phyloP scores from a whole-genome alignment of 1,284 basidiomycete genomes.

The Wolfiporia cocos region DNA sequence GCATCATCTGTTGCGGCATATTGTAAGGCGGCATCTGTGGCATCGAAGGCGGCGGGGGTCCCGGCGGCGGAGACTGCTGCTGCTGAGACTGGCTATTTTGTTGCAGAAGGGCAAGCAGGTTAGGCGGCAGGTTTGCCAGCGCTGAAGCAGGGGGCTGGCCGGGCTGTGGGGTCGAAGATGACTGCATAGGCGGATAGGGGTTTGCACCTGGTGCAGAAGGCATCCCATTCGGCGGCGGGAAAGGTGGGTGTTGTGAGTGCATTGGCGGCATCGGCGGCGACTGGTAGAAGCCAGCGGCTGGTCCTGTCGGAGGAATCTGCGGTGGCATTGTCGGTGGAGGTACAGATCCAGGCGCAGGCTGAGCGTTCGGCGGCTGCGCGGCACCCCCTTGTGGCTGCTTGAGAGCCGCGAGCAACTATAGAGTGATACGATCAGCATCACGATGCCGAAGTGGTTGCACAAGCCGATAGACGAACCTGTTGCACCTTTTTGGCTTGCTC shows the following conservation, averaged over 20 bases:
- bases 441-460: slow-evolving; percentile 1
- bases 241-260: slow-evolving; percentile 8
- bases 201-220: slow-evolving; percentile 8
- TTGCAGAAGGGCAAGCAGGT: slow-evolving; percentile 25
- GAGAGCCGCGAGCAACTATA: slow-evolving; percentile 62
- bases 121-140: slow-evolving; percentile 19
- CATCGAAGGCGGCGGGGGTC: slow-evolving; percentile 4
- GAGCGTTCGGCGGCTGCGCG: slow-evolving; percentile 6
- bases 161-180: slow-evolving; percentile 10
- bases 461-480: slow-evolving; percentile 37
- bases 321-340: slow-evolving; percentile 27
- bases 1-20: slow-evolving; percentile 19
- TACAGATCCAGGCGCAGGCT: slow-evolving; percentile 27
- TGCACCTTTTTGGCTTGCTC: slow-evolving; percentile 81
- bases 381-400: slow-evolving; percentile 55
- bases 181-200: slow-evolving; percentile 13
- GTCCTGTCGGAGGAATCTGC: slow-evolving; percentile 27
- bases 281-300: slow-evolving; percentile 15
- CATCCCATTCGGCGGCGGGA: slow-evolving; percentile 7
- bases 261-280: slow-evolving; percentile 11
- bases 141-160: slow-evolving; percentile 8
- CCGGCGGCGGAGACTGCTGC: slow-evolving; percentile 9
- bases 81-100: slow-evolving; percentile 16
- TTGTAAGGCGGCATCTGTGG: slow-evolving; percentile 18
- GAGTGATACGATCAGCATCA: slow-evolving; percentile 4